These are phyloP conservation scores for Alternaria tenuissima DNA, from an alignment of 2,329 filamentous ascomycete genomes.

Conservation along the genomic window DNA sequence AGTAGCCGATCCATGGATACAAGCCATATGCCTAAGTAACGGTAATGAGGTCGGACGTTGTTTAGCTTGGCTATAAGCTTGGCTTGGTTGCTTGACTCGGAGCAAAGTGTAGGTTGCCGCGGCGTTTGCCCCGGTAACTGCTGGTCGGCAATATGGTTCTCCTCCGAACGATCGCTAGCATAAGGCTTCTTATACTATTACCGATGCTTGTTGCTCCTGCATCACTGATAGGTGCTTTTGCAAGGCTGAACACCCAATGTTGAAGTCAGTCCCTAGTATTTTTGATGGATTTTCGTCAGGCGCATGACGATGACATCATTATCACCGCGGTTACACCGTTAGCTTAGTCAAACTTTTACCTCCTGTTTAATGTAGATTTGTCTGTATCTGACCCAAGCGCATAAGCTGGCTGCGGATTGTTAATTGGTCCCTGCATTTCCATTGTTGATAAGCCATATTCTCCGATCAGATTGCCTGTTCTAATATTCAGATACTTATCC, in stretches of 20 bases:
- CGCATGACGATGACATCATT: not conserved
- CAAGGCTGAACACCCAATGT: not conserved
- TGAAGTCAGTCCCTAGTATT: not conserved
- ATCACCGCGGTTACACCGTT: not conserved
- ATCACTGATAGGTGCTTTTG: not conserved
- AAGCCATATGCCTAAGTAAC: not conserved
- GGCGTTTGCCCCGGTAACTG: not conserved
- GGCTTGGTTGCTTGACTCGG: not conserved
- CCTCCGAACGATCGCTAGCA: not conserved
- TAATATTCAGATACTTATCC: too few relatives aligned
- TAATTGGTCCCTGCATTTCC: too few relatives aligned
- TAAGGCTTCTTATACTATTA: not conserved
- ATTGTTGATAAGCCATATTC: too few relatives aligned
- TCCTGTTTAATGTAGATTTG: not conserved
- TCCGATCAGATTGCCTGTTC: too few relatives aligned
- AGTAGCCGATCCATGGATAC: not conserved
- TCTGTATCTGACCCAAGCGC: too few relatives aligned
- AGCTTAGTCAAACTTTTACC: not conserved
- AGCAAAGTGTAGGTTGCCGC: not conserved
- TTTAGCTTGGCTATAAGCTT: not conserved
- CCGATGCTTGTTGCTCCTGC: not conserved
- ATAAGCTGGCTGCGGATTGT: too few relatives aligned
- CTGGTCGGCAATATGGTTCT: not conserved
- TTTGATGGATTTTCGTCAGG: not conserved
- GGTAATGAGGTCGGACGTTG: not conserved